phyloP scores from a whole-genome alignment of 495 filamentous ascomycete genomes.

The Lasiosphaeria hispida region DNA sequence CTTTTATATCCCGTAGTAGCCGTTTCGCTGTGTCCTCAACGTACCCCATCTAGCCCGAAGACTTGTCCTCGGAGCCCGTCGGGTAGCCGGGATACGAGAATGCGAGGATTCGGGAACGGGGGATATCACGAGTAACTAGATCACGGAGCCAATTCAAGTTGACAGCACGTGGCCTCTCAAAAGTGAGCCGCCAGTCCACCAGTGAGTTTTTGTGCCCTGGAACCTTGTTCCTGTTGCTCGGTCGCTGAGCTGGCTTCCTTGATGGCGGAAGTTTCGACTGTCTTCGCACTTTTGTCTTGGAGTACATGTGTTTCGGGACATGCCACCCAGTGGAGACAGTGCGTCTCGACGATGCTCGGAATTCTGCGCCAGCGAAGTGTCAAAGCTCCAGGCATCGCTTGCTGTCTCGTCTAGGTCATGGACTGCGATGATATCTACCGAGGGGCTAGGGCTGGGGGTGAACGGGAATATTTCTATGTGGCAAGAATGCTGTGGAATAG shows the following conservation, averaged over 20 bases:
- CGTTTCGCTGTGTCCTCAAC: slow-evolving; percentile 7
- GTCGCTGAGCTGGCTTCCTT: too few relatives aligned
- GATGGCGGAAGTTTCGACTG: too few relatives aligned
- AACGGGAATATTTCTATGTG: neutral
- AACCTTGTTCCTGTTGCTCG: too few relatives aligned
- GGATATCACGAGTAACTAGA: slow-evolving; percentile 10
- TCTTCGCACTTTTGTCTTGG: too few relatives aligned
- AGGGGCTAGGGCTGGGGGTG: neutral
- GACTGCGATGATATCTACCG: slow-evolving; percentile 18
- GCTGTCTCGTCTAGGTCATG: slow-evolving; percentile 16
- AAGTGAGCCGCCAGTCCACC: neutral
- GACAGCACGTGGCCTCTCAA: neutral
- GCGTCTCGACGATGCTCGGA: neutral
- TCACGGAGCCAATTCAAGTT: slow-evolving; percentile 15
- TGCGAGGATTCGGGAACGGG: slow-evolving; percentile 4
- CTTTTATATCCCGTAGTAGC: neutral
- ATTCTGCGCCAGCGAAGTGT: neutral
- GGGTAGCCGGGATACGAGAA: slow-evolving; percentile 3
- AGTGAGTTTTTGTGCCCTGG: too few relatives aligned
- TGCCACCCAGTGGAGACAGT: too few relatives aligned
- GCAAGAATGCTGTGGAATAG: too few relatives aligned
- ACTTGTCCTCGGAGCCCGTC: slow-evolving; percentile 1
- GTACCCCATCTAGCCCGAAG: neutral
- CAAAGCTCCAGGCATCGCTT: slow-evolving; percentile 13
- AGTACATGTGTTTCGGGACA: too few relatives aligned